Percentiles rank a stretch among this genome's conserved stretches.
Conservation (phyloP, 306 rosid genomes). For the Lablab purpureus region DNA sequence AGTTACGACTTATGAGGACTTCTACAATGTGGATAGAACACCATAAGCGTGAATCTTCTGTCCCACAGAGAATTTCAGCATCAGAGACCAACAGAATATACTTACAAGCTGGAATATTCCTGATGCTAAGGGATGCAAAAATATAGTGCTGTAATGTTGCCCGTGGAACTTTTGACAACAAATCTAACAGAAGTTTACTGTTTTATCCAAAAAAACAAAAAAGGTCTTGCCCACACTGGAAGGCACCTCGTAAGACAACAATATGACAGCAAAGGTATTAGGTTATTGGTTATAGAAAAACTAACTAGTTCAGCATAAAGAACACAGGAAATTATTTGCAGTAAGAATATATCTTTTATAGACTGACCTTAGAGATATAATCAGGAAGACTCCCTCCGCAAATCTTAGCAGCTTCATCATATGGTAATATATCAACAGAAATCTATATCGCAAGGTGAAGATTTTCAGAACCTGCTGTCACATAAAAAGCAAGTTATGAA, state of each 20-base stretch:
- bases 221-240: background rate
- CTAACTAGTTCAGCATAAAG: background rate
- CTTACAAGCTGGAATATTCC: slow-evolving; percentile 15
- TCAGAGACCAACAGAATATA: slow-evolving; percentile 15
- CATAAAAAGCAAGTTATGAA: slow-evolving; percentile 44
- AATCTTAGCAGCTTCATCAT: slow-evolving; percentile 70
- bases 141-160: background rate
- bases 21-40: background rate
- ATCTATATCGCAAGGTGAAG: slow-evolving; percentile 53
- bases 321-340: slow-evolving; percentile 31
- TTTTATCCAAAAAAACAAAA: slow-evolving; percentile 7
- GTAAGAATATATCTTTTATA: background rate
- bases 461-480: slow-evolving; percentile 33
- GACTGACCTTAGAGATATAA: slow-evolving; percentile 74
- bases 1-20: background rate
- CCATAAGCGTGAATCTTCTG: background rate
- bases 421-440: slow-evolving; percentile 55
- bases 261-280: slow-evolving; percentile 24
- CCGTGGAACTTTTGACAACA: slow-evolving; percentile 12
- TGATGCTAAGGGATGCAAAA: background rate
- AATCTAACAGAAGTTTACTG: slow-evolving; percentile 17
- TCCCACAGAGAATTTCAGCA: slow-evolving; percentile 7
- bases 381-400: slow-evolving; percentile 80
- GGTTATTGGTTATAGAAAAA: slow-evolving; percentile 34
- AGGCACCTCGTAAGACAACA: slow-evolving; percentile 32